These are phyloP conservation scores for Carex pumila DNA, from an alignment of 176 grass and related monocot genomes.

Conservation along the genomic window DNA sequence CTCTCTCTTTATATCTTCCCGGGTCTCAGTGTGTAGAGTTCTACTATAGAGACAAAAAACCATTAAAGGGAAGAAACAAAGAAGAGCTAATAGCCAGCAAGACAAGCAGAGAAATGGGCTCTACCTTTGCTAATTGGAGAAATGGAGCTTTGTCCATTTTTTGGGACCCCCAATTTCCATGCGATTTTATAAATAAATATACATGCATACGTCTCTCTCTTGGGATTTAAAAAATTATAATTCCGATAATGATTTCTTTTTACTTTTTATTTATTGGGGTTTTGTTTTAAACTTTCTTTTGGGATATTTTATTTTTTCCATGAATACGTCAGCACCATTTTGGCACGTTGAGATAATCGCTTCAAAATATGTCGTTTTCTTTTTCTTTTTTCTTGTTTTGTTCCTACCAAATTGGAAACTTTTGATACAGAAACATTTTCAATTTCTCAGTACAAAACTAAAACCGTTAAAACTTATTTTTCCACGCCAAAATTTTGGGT, in stretches of 20 bases:
- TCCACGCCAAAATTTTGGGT: background rate
- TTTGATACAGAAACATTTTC: background rate
- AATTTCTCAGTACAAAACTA: background rate
- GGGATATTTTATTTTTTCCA: background rate
- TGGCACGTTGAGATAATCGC: background rate
- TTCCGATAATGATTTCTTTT: conserved; percentile 19
- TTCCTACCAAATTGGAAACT: background rate
- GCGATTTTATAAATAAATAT: background rate
- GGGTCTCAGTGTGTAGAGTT: conserved; percentile 1
- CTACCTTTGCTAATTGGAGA: conserved; percentile 48
- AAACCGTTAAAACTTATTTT: background rate
- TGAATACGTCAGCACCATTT: background rate
- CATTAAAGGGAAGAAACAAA: conserved; percentile 29
- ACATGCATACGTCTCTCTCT: background rate
- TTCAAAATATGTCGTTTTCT: background rate
- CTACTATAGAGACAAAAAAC: conserved; percentile 40
- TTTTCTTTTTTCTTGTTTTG: background rate
- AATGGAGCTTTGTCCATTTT: conserved; percentile 19
- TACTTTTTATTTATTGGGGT: background rate
- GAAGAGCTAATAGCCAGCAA: conserved; percentile 38
- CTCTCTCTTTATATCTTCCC: background rate
- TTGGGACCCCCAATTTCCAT: conserved; percentile 18
- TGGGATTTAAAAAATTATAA: conserved; percentile 18
- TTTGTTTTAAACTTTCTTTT: background rate
- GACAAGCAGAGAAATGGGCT: conserved; percentile 51